phyloP scores from a whole-genome alignment of 345 rosid species.

The Durio zibethinus region DNA sequence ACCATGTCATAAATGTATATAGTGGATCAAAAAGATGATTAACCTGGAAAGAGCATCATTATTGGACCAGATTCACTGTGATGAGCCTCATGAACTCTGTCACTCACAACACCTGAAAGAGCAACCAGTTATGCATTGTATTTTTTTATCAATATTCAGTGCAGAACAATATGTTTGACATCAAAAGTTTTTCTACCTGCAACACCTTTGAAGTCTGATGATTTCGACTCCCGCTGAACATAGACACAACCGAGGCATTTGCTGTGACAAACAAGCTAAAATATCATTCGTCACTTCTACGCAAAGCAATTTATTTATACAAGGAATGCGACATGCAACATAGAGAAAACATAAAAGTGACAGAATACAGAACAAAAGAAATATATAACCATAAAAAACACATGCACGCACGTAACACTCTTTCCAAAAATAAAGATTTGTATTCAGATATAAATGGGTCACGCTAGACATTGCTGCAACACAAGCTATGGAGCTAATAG shows the following conservation, averaged over 20 bases:
- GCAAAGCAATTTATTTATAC: background rate
- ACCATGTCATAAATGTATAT: background rate
- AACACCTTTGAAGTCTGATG: slow-evolving; percentile 93
- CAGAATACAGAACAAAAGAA: background rate
- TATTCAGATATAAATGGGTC: background rate
- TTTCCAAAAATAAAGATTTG: background rate
- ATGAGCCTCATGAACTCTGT: slow-evolving; percentile 85
- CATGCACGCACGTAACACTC: background rate
- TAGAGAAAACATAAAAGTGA: background rate
- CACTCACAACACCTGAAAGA: slow-evolving; percentile 75
- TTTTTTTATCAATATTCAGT: background rate
- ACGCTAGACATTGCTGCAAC: background rate
- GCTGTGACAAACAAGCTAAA: slow-evolving; percentile 48
- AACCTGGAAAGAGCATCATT: slow-evolving; percentile 97
- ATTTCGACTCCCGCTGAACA: slow-evolving; percentile 94
- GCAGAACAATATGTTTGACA: background rate
- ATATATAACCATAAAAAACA: background rate
- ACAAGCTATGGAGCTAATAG: background rate
- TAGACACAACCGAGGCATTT: slow-evolving; percentile 97
- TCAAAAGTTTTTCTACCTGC: slow-evolving; percentile 52
- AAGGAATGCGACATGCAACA: background rate
- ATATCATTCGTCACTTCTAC: slow-evolving; percentile 3
- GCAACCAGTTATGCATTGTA: slow-evolving; percentile 8
- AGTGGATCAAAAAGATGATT: slow-evolving; percentile 8
- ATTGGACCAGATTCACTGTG: slow-evolving; percentile 65